phyloP scores from a whole-genome alignment of 768 basidiomycete genomes.

The Coprinopsis cinerea region DNA sequence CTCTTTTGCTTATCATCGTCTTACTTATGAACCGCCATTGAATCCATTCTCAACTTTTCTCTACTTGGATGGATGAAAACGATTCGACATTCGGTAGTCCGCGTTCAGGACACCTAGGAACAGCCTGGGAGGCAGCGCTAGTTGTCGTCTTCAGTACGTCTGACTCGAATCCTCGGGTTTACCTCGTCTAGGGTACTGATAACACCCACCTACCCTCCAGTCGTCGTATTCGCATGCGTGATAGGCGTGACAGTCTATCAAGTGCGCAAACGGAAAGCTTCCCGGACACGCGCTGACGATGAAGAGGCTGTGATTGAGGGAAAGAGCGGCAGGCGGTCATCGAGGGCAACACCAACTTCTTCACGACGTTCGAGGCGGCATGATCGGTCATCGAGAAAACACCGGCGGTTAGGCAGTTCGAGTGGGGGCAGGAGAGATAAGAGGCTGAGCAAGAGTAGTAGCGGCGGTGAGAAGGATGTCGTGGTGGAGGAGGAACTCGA shows the following conservation, averaged over 20 bases:
- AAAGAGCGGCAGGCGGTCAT: neutral
- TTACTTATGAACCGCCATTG: neutral
- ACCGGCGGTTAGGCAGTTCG: neutral
- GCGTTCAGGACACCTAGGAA: slow-evolving; percentile 24
- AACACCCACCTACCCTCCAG: slow-evolving; percentile 6
- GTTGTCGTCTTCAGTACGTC: slow-evolving; percentile 28
- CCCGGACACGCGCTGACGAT: neutral
- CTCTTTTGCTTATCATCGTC: too few relatives aligned
- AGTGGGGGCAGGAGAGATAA: neutral
- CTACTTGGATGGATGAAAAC: neutral
- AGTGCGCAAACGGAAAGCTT: slow-evolving; percentile 8
- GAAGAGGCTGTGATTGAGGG: neutral
- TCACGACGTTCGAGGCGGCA: too few relatives aligned
- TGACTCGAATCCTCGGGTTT: slow-evolving; percentile 23
- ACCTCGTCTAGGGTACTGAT: neutral
- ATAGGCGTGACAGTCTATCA: slow-evolving; percentile 17
- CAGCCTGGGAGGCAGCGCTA: slow-evolving; percentile 34
- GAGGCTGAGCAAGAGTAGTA: neutral
- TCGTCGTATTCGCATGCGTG: slow-evolving; percentile 15
- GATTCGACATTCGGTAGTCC: slow-evolving; percentile 19
- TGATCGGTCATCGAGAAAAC: too few relatives aligned
- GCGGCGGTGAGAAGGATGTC: neutral
- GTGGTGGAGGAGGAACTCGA: neutral
- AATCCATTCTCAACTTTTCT: neutral
- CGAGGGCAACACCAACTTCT: too few relatives aligned